A percentile compares a stretch with the other conserved stretches of the same genome.
Evolutionary conservation across 805 yeast species (phyloP).

Genomic region (Saccharomycopsis fermentans): DNA sequence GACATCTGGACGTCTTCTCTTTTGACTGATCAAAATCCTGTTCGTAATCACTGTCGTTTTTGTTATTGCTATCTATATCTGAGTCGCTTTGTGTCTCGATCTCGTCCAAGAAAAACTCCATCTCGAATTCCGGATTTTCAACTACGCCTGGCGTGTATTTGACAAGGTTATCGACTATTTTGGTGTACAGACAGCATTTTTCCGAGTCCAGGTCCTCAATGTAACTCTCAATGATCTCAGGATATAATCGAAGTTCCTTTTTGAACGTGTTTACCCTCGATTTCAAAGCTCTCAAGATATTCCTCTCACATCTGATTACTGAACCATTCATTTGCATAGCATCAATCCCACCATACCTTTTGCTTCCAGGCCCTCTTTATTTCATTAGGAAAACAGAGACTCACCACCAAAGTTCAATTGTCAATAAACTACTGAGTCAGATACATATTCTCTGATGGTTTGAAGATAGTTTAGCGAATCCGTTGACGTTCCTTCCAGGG

Average conservation of each 20-base stretch:
- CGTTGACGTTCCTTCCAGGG: no score
- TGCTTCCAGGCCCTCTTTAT: neutral
- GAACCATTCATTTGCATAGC: neutral
- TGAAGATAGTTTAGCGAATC: no score
- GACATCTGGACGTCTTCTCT: neutral
- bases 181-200: constrained; percentile 12
- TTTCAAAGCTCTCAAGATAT: neutral
- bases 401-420: neutral
- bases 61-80: neutral
- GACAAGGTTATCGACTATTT: constrained; percentile 16
- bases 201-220: neutral
- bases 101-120: neutral
- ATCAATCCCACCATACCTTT: no score
- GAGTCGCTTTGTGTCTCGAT: neutral
- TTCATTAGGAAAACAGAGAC: neutral
- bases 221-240: neutral
- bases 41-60: neutral
- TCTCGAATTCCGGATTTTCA: neutral
- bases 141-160: neutral
- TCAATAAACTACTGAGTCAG: no score
- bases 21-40: constrained; percentile 1
- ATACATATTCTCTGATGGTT: no score
- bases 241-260: neutral
- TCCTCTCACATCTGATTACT: neutral
- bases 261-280: neutral